Conservation (phyloP, 2,329 filamentous ascomycete species). For the Mycosphaerella sp. region DNA sequence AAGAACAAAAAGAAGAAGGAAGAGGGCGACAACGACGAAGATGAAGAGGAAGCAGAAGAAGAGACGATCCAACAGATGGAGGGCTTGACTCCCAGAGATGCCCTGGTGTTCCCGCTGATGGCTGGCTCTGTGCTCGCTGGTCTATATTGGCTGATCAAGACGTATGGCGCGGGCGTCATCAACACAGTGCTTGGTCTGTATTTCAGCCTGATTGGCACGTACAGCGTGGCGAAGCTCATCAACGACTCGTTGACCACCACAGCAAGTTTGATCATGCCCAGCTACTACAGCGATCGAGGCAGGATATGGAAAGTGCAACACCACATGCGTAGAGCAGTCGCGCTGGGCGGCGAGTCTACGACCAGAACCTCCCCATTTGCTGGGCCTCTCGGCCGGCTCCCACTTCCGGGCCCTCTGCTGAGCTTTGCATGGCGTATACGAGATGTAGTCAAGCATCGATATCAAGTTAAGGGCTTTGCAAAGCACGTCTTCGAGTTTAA, state of each 20-base stretch:
- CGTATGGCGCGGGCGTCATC: conserved; percentile 72
- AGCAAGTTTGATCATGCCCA: conserved; percentile 66
- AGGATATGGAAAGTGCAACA: conserved; percentile 46
- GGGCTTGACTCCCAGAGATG: conserved; percentile 68
- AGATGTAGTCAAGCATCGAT: conserved; percentile 45
- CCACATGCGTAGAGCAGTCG: conserved; percentile 32
- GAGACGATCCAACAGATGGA: conserved; percentile 55
- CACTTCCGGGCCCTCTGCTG: conserved; percentile 37
- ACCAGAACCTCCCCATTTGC: conserved; percentile 47
- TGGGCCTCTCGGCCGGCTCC: conserved; percentile 44
- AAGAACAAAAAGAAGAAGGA: conserved; percentile 29
- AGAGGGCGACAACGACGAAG: conserved; percentile 24
- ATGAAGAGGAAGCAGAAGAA: conserved; percentile 49
- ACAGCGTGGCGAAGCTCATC: conserved; percentile 66
- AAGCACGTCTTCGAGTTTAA: conserved; percentile 39
- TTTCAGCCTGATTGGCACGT: conserved; percentile 73
- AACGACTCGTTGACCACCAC: conserved; percentile 63
- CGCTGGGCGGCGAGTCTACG: conserved; percentile 6
- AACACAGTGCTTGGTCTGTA: conserved; percentile 80
- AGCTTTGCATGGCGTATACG: conserved; percentile 47
- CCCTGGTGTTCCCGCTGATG: conserved; percentile 74
- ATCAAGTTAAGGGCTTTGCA: conserved; percentile 48
- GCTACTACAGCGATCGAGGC: conserved; percentile 54
- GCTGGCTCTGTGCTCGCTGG: conserved; percentile 66
- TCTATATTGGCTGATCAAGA: conserved; percentile 85